These are phyloP conservation scores for Thielaviopsis euricoi DNA, from an alignment of 2,329 filamentous ascomycete species.

Conservation along the genomic window DNA sequence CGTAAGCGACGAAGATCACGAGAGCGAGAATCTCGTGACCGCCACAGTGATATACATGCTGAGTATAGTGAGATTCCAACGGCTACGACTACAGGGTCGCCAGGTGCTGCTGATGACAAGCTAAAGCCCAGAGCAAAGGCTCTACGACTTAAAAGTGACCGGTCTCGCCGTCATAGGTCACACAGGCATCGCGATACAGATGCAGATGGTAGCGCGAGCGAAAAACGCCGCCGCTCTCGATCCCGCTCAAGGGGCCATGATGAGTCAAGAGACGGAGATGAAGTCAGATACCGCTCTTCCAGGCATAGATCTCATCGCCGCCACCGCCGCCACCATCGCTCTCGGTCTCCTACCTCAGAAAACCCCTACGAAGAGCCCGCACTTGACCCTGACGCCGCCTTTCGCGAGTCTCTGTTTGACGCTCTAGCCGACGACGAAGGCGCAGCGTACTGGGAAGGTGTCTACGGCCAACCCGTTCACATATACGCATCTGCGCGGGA, in stretches of 20 bases:
- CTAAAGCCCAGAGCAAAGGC: background rate
- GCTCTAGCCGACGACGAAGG: constrained; percentile 95
- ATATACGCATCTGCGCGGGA: constrained; percentile 35
- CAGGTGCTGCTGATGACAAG: background rate
- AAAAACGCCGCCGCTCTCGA: constrained; percentile 1
- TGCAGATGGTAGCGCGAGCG: background rate
- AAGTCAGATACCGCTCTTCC: constrained; percentile 7
- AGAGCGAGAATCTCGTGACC: background rate
- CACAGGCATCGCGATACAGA: constrained; percentile 13
- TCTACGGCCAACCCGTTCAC: constrained; percentile 94
- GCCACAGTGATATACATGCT: background rate
- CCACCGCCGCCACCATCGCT: constrained; percentile 19
- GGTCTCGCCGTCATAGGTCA: constrained; percentile 10
- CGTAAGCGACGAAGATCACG: background rate
- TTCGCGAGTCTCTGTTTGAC: constrained; percentile 89
- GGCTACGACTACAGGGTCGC: background rate
- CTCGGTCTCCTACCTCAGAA: constrained; percentile 28
- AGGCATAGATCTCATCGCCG: constrained; percentile 14
- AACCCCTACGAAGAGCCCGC: constrained; percentile 30
- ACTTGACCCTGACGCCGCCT: constrained; percentile 57
- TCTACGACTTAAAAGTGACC: constrained; percentile 4
- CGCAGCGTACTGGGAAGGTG: constrained; percentile 81
- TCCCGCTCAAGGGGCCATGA: background rate
- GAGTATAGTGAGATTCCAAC: background rate
- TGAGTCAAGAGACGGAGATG: constrained; percentile 6